Evolutionary conservation across 495 filamentous ascomycete species (phyloP), one percentile per base, ranked within the genome.

Genomic region (Echria macrotheca): DNA sequence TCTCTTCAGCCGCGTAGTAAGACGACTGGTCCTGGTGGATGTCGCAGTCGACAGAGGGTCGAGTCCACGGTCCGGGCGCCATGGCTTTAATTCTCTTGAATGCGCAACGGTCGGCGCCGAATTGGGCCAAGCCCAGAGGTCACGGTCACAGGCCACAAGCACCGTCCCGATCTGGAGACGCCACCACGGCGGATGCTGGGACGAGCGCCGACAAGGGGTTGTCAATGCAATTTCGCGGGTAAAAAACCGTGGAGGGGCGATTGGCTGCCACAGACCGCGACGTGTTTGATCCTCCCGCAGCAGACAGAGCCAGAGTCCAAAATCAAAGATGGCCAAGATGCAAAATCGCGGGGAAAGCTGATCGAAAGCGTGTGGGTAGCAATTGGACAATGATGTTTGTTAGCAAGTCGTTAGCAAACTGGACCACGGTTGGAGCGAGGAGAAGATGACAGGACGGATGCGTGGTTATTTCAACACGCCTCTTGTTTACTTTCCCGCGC

Each of bases 181-280:
- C 39, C 45, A 49, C 44, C 24, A 49, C 21, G 37, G 17, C 33
- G 28, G 32, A 37, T 29, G 44, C 39, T 25, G 53, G 33, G 43
- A 29, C n/a, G 49, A 28, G 19, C 44, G 45, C 42, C 38, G 44
- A 52, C 40, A 49, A 47, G 55, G 42, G 47, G 11, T 39, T 18
- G n/a, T 29, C 39, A 54, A 45, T 52, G 57, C 59, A 65, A 65
- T 65, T 59, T 65, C 60, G 52, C 62, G 55, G 54, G 43, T 58
- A 59, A 57, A 52, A 53, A 58, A 56, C 22, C 32, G 54, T 53
- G 48, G 61, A 57, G 55, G 60, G 44, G 55, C 48, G 62, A 58
- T 56, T 57, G 59, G 54, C 26, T 26, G 17, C 26, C 9, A 31
- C 25, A 26, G 31, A 31, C 48, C 47, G 33, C 19, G 45, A 49